Base-by-base conservation (phyloP, 306 rosid species). In the Quercus cerris region DNA sequence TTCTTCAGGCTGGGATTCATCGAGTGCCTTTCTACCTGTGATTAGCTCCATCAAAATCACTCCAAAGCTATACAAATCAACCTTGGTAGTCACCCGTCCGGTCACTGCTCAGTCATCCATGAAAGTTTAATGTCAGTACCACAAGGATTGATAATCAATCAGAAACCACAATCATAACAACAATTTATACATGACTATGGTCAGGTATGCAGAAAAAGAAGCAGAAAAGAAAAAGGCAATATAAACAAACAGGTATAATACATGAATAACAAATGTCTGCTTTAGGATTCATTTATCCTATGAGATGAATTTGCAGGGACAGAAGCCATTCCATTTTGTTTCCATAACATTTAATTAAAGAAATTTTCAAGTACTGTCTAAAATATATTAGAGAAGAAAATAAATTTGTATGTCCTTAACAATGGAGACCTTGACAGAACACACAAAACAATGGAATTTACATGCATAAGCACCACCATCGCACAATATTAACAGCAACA, bases 31-130 rank as follows among this genome's bases (percentile, higher is more conserved):
- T 66, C 97, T 81, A 56, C 99, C 97, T 0, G 94, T 87, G 71
- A 95, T 81, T 66, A 95, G 73, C 85, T 95, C 99, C 99, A 95
- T 91, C 3, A 95, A 85, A 73, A 95, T 90, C 80, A 95, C 99
- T n/a, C 99, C 99, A 5, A 91, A 95, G 85, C 98, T 95, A 75
- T 90, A 93, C 5, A 93, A 90, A 74, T 93, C 98, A 27, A 86
- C 97, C 87, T 95, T 95, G 35, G 90, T 86, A 4, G 98, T 91
- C 46, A 95, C 89, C 64, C 97, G 79, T 75, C 99, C 99, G 0
- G 97, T 95, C 27, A 85, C 99, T 95, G 93, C 20, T 6, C 28
- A 57, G 68, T 81, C 70, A 80, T 46, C 35, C 46, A 75, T 59
- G 41, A 62, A 71, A 74, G 59, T 35, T 5, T 6, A 5, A 71